phyloP scores from a whole-genome alignment of 176 grass and related monocot species.

The Aegilops speltoides region DNA sequence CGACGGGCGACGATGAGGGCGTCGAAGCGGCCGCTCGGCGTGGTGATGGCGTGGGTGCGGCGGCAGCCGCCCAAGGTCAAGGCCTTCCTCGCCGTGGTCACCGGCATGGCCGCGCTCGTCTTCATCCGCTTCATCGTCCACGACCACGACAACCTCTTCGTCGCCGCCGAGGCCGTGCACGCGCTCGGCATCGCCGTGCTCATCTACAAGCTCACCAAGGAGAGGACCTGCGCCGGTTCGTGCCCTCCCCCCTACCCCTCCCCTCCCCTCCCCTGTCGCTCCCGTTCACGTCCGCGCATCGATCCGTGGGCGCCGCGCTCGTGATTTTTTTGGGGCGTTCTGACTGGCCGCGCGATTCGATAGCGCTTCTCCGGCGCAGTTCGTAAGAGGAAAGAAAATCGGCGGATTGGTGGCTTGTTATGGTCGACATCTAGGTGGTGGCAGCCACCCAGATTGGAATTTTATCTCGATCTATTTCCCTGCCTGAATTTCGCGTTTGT shows the following conservation, averaged over 20 bases:
- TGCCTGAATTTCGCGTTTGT: neutral
- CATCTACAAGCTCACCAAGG: slow-evolving; percentile 98
- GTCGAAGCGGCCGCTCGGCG: slow-evolving; percentile 63
- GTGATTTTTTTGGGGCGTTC: neutral
- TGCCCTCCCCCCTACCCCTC: neutral
- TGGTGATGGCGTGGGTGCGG: slow-evolving; percentile 69
- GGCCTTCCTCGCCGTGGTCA: slow-evolving; percentile 88
- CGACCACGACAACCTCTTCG: slow-evolving; percentile 98
- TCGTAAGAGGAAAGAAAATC: neutral
- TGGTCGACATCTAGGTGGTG: neutral
- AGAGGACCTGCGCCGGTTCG: slow-evolving; percentile 94
- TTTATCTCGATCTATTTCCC: slow-evolving; percentile 27
- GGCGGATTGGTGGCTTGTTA: neutral
- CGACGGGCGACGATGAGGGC: slow-evolving; percentile 62
- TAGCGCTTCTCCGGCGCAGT: neutral
- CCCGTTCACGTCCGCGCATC: slow-evolving; percentile 4
- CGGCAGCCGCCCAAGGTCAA: slow-evolving; percentile 97
- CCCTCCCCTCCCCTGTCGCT: neutral
- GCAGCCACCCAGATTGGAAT: neutral
- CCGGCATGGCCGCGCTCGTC: slow-evolving; percentile 93
- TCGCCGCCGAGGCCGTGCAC: slow-evolving; percentile 91
- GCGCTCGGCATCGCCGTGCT: slow-evolving; percentile 86
- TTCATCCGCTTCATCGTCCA: slow-evolving; percentile 97
- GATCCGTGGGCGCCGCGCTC: neutral
- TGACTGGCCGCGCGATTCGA: neutral